Conservation (phyloP, 2,329 filamentous ascomycete genomes). For the Aspergillus sp. region DNA sequence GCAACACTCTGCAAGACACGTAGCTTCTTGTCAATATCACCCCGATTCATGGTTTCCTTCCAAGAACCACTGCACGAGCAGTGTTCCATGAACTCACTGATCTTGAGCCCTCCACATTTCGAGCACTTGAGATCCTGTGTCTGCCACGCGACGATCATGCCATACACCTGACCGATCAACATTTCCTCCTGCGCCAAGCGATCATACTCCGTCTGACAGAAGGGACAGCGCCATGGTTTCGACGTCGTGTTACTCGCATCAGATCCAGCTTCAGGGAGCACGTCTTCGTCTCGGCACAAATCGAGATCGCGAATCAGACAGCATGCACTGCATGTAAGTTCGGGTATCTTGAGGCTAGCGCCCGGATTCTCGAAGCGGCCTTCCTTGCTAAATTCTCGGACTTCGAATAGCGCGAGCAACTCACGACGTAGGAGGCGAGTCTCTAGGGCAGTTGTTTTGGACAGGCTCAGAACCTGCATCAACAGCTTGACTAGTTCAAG, state of each 20-base stretch:
- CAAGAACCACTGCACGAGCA: constrained; percentile 91
- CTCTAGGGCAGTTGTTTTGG: constrained; percentile 88
- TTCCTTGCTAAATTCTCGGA: constrained; percentile 88
- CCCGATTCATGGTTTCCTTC: constrained; percentile 71
- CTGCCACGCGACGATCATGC: constrained; percentile 76
- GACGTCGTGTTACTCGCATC: constrained; percentile 36
- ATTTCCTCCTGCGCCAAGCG: constrained; percentile 82
- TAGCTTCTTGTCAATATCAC: constrained; percentile 68
- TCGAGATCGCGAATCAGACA: constrained; percentile 88
- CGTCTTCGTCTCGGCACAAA: constrained; percentile 84
- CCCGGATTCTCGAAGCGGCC: constrained; percentile 88
- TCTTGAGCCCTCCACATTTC: constrained; percentile 67
- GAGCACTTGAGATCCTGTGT: constrained; percentile 89
- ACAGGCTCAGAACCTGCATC: constrained; percentile 88
- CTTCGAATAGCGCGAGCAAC: constrained; percentile 84
- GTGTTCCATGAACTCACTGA: constrained; percentile 96
- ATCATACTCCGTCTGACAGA: constrained; percentile 76
- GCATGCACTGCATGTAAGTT: constrained; percentile 87
- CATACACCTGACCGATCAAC: constrained; percentile 76
- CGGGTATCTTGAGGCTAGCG: constrained; percentile 70
- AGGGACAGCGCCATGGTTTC: constrained; percentile 73
- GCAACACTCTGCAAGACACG: constrained; percentile 75
- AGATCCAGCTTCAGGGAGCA: constrained; percentile 62
- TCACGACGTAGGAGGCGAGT: constrained; percentile 88
- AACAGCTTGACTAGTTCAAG: constrained; percentile 91